A percentile compares a stretch with the other conserved stretches of the same genome.
These are phyloP conservation scores for Fusarium sp. DNA, from an alignment of 2,329 filamentous ascomycete genomes.

Conservation along the genomic window DNA sequence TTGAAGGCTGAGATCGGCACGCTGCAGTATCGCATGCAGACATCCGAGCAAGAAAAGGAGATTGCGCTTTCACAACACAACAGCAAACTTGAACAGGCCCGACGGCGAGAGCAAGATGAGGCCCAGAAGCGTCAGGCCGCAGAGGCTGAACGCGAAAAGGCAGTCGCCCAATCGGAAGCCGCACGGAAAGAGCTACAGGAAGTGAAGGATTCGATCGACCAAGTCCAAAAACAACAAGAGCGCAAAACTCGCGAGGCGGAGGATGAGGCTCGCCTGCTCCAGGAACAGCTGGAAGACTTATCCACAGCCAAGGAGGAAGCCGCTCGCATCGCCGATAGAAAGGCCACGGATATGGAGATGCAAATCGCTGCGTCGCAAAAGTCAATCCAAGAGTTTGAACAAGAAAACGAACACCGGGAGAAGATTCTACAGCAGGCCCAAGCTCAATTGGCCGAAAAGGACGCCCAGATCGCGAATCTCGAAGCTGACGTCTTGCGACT, in stretches of 20 bases:
- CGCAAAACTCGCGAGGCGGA: conserved; percentile 74
- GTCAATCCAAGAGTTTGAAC: conserved; percentile 65
- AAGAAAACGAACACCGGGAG: conserved; percentile 66
- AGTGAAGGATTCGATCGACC: conserved; percentile 58
- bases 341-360: conserved; percentile 63
- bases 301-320: conserved; percentile 72
- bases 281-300: conserved; percentile 84
- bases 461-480: conserved; percentile 74
- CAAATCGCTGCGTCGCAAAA: conserved; percentile 58
- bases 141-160: conserved; percentile 63
- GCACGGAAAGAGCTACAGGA: conserved; percentile 62
- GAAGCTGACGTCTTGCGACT: conserved; percentile 85
- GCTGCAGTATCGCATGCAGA: conserved; percentile 86
- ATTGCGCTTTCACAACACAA: conserved; percentile 80
- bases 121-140: conserved; percentile 72
- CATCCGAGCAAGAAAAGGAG: conserved; percentile 86
- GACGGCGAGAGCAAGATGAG: conserved; percentile 84
- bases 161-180: conserved; percentile 59
- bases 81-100: conserved; percentile 82
- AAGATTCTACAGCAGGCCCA: conserved; percentile 68
- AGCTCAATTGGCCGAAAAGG: conserved; percentile 72
- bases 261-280: conserved; percentile 75
- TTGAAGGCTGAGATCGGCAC: conserved; percentile 90
- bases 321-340: conserved; percentile 67
- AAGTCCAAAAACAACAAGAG: conserved; percentile 72